These are phyloP conservation scores for Sporothrix luriei DNA, from an alignment of 2,329 filamentous ascomycete genomes.

Conservation along the genomic window DNA sequence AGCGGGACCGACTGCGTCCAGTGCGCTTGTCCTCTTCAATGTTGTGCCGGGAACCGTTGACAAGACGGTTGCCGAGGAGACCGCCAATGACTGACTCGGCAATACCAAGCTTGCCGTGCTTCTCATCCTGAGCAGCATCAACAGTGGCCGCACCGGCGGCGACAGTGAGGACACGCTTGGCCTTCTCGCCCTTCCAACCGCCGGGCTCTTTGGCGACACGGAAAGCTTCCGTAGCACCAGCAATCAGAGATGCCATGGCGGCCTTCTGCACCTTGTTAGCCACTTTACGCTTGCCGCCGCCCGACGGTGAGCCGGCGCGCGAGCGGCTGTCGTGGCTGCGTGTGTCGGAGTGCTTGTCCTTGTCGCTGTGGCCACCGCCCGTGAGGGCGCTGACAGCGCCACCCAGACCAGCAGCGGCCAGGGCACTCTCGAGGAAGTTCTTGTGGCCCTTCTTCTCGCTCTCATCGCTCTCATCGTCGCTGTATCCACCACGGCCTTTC, in stretches of 20 bases:
- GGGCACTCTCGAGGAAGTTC: slow-evolving; percentile 64
- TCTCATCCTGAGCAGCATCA: slow-evolving; percentile 72
- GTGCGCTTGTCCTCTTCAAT: slow-evolving; percentile 63
- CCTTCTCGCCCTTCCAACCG: slow-evolving; percentile 87
- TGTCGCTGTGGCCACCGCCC: slow-evolving; percentile 50
- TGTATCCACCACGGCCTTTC: slow-evolving; percentile 58
- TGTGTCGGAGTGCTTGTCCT: slow-evolving; percentile 45
- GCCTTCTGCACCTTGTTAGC: slow-evolving; percentile 75
- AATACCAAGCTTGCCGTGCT: slow-evolving; percentile 80
- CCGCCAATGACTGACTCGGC: slow-evolving; percentile 87
- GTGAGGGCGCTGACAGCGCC: slow-evolving; percentile 63
- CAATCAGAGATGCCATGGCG: slow-evolving; percentile 85
- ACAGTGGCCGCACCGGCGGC: slow-evolving; percentile 84
- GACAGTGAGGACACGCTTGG: slow-evolving; percentile 86
- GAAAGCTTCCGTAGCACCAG: slow-evolving; percentile 90
- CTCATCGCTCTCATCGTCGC: slow-evolving; percentile 62
- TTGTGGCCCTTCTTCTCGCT: slow-evolving; percentile 63
- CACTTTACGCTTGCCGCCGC: slow-evolving; percentile 50
- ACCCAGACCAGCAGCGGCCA: slow-evolving; percentile 64
- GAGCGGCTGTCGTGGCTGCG: slow-evolving; percentile 50
- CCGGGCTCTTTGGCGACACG: slow-evolving; percentile 86
- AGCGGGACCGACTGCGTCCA: slow-evolving; percentile 70
- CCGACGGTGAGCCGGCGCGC: slow-evolving; percentile 56
- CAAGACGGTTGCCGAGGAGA: slow-evolving; percentile 78
- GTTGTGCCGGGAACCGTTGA: slow-evolving; percentile 74